phyloP scores from a whole-genome alignment of 2,329 filamentous ascomycete species.

The Ophiostoma sp. region DNA sequence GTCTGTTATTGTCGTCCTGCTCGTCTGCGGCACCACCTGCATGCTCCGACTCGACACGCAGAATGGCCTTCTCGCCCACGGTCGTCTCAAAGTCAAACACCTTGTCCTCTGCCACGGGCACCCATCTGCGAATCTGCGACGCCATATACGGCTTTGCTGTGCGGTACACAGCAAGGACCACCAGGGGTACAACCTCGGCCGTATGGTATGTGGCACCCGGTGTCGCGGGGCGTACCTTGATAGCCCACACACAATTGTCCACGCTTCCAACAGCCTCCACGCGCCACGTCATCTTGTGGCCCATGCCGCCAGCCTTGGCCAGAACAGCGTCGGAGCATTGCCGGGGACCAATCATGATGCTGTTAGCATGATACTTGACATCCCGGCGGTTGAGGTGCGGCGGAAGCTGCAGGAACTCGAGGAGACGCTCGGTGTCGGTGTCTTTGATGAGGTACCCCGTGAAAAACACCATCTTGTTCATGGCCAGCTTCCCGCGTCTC shows the following conservation, averaged over 20 bases:
- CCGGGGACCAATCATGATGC: conserved; percentile 83
- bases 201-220: conserved; percentile 66
- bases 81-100: conserved; percentile 76
- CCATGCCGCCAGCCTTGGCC: conserved; percentile 82
- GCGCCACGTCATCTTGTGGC: conserved; percentile 79
- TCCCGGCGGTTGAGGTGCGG: conserved; percentile 60
- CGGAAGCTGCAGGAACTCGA: conserved; percentile 67
- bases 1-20: neutral
- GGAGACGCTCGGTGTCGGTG: conserved; percentile 69
- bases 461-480: conserved; percentile 87
- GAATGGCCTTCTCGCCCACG: conserved; percentile 81
- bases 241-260: conserved; percentile 86
- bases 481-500: conserved; percentile 55
- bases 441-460: conserved; percentile 84
- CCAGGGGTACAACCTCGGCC: conserved; percentile 73
- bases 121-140: conserved; percentile 79
- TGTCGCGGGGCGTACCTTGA: conserved; percentile 71
- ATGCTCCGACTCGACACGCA: conserved; percentile 76
- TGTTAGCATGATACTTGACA: conserved; percentile 80
- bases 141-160: conserved; percentile 78
- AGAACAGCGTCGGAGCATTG: conserved; percentile 67
- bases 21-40: neutral
- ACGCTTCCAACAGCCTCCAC: conserved; percentile 73
- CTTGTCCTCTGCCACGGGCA: conserved; percentile 69
- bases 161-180: conserved; percentile 79